These are phyloP conservation scores for Zalaria sp. DNA, from an alignment of 2,329 filamentous ascomycete genomes.

Conservation along the genomic window DNA sequence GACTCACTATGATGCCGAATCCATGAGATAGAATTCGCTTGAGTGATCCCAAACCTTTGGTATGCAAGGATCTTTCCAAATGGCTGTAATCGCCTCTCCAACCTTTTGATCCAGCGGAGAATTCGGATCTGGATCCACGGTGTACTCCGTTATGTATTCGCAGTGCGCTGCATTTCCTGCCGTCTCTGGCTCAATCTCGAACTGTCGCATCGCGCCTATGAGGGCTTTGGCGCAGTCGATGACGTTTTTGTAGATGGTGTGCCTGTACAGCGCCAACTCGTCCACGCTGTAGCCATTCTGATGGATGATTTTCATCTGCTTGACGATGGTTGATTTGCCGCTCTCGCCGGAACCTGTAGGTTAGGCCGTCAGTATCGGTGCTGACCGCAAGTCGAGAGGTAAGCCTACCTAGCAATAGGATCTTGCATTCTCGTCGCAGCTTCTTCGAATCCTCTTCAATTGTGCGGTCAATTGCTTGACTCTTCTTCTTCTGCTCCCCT, in stretches of 20 bases:
- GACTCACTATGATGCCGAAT: slow-evolving; percentile 90
- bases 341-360: slow-evolving; percentile 85
- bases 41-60: slow-evolving; percentile 78
- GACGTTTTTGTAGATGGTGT: slow-evolving; percentile 96
- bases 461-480: slow-evolving; percentile 85
- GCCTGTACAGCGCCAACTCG: slow-evolving; percentile 83
- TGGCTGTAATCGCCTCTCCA: slow-evolving; percentile 65
- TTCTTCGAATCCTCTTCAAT: slow-evolving; percentile 90
- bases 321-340: slow-evolving; percentile 97
- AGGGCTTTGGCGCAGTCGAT: slow-evolving; percentile 93
- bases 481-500: slow-evolving; percentile 87
- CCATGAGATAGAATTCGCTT: slow-evolving; percentile 98
- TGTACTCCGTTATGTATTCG: slow-evolving; percentile 73
- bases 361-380: slow-evolving; percentile 6
- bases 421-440: slow-evolving; percentile 96
- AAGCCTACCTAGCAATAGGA: slow-evolving; percentile 72
- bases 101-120: slow-evolving; percentile 69
- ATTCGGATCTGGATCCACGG: slow-evolving; percentile 80
- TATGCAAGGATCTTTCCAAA: slow-evolving; percentile 84
- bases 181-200: slow-evolving; percentile 65
- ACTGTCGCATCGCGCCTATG: slow-evolving; percentile 82
- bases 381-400: not conserved
- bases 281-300: slow-evolving; percentile 94
- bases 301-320: slow-evolving; percentile 99
- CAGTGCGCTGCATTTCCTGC: slow-evolving; percentile 60